phyloP scores from a whole-genome alignment of 352 stramenopile species.

The Phytophthora niederhauseri region DNA sequence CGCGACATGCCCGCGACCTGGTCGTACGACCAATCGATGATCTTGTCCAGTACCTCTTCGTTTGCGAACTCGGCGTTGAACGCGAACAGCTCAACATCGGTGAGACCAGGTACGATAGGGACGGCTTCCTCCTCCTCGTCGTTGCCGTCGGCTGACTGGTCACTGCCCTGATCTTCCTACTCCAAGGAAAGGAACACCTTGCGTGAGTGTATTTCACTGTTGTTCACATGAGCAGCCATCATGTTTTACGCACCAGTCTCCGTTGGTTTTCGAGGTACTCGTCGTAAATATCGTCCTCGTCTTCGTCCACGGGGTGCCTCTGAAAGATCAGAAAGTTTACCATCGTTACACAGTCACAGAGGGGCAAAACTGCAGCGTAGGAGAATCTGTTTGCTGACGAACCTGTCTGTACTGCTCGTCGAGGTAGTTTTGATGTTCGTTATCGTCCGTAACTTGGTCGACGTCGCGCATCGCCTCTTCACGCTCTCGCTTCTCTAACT shows the following conservation, averaged over 20 bases:
- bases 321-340: neutral
- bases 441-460: neutral
- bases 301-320: neutral
- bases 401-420: constrained; percentile 3
- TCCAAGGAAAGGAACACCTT: neutral
- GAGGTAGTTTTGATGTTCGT: neutral
- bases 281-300: constrained; percentile 4
- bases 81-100: constrained; percentile 51
- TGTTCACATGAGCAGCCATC: neutral
- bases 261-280: constrained; percentile 17
- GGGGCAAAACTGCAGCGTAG: neutral
- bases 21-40: constrained; percentile 76
- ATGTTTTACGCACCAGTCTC: constrained; percentile 21
- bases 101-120: constrained; percentile 43
- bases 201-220: neutral
- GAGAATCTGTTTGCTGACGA: neutral
- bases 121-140: constrained; percentile 21
- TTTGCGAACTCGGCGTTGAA: constrained; percentile 70
- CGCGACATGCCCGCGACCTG: constrained; percentile 40
- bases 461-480: constrained; percentile 2
- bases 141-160: neutral
- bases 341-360: neutral
- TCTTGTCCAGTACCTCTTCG: constrained; percentile 45
- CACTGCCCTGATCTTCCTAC: constrained; percentile 2
- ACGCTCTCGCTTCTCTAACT: constrained; percentile 7